A percentile compares a stretch with the other conserved stretches of the same genome.
These are phyloP conservation scores for Yamadazyma conglobata DNA, from an alignment of 1,139 yeast species.

Conservation along the genomic window DNA sequence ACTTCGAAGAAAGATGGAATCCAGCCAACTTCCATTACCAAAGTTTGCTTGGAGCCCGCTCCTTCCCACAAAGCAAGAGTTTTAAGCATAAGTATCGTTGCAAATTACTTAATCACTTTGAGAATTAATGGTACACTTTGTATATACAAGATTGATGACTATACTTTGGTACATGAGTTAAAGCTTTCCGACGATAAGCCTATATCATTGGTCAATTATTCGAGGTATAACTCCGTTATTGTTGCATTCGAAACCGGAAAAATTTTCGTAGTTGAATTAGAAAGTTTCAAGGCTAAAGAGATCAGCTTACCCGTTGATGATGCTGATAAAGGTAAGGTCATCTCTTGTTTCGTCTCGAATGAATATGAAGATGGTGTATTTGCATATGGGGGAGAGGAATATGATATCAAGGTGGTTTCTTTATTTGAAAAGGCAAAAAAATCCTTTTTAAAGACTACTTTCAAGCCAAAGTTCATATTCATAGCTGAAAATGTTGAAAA, in stretches of 20 bases:
- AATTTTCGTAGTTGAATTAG: slow-evolving; percentile 39
- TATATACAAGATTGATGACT: slow-evolving; percentile 32
- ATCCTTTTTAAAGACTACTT: slow-evolving; percentile 15
- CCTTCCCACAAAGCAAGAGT: slow-evolving; percentile 27
- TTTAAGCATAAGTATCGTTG: slow-evolving; percentile 20
- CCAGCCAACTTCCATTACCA: slow-evolving; percentile 49
- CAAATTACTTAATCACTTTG: slow-evolving; percentile 37
- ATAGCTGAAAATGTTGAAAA: slow-evolving; percentile 66
- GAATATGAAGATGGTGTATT: slow-evolving; percentile 44
- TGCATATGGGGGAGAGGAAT: slow-evolving; percentile 76
- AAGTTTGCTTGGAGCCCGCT: slow-evolving; percentile 35
- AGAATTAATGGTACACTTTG: slow-evolving; percentile 42
- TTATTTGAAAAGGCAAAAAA: slow-evolving; percentile 26
- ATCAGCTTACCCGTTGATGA: slow-evolving; percentile 26
- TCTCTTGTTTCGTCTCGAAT: slow-evolving; percentile 47
- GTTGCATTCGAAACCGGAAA: slow-evolving; percentile 50
- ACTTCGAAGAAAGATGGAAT: slow-evolving; percentile 58
- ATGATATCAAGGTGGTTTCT: slow-evolving; percentile 53
- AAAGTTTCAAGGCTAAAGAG: slow-evolving; percentile 20
- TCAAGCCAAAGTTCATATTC: slow-evolving; percentile 34
- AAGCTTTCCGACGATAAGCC: slow-evolving; percentile 29
- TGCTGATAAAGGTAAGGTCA: slow-evolving; percentile 30
- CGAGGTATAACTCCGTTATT: slow-evolving; percentile 28
- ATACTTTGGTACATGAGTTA: slow-evolving; percentile 11
- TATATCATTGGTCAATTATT: slow-evolving; percentile 28